Evolutionary conservation across 345 rosid genomes (phyloP).

Genomic region (Gossypium anomalum): DNA sequence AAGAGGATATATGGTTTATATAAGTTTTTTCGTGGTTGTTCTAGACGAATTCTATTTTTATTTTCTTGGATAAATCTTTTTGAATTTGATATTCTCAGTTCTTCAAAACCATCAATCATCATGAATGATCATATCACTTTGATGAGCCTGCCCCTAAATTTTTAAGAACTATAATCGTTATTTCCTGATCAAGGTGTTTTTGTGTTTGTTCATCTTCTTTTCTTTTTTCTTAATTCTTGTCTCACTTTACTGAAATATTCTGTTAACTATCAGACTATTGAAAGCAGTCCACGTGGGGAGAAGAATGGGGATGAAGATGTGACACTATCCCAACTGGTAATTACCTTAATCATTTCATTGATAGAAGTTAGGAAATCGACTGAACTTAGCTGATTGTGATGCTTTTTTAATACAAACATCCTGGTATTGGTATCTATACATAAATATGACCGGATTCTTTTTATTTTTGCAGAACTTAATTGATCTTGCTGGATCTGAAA

Average conservation of each 20-base stretch:
- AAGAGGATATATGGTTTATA: background rate
- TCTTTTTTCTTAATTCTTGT: constrained; percentile 2
- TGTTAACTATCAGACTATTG: constrained; percentile 44
- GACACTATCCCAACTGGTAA: constrained; percentile 61
- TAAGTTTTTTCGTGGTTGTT: background rate
- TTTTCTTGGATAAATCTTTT: background rate
- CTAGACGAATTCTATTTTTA: background rate
- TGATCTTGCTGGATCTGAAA: constrained; percentile 80
- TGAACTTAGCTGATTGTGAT: constrained; percentile 10
- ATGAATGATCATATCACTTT: background rate
- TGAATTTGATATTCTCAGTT: background rate
- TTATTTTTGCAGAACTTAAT: constrained; percentile 50
- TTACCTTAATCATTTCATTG: constrained; percentile 8
- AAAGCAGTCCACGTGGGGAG: constrained; percentile 56
- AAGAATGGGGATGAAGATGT: constrained; percentile 56
- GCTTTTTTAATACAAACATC: background rate
- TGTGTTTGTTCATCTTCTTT: background rate
- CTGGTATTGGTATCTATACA: background rate
- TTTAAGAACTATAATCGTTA: background rate
- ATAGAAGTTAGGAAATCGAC: constrained; percentile 4
- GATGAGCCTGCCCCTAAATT: background rate
- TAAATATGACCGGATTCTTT: background rate
- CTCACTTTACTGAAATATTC: constrained; percentile 12
- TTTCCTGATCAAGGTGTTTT: background rate
- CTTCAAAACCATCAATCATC: background rate